Conservation (phyloP, 768 basidiomycete species). For the Lactifluus piperatus region DNA sequence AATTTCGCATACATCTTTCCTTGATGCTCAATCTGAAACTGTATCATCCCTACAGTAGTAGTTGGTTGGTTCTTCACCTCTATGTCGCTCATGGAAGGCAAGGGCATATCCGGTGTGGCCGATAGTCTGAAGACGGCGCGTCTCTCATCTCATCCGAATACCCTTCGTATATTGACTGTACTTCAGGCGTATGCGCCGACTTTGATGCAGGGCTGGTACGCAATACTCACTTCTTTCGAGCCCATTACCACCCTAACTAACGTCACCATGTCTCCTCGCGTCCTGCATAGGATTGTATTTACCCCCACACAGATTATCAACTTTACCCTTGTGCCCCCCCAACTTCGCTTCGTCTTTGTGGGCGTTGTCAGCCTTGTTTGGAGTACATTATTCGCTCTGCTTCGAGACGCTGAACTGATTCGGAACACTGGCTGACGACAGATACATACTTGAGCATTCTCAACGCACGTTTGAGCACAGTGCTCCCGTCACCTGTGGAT, state of each 20-base stretch:
- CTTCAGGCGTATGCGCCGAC: conserved; percentile 63
- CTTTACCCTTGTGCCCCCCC: conserved; percentile 67
- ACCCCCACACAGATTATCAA: conserved; percentile 73
- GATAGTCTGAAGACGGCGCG: conserved; percentile 35
- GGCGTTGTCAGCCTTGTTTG: conserved; percentile 74
- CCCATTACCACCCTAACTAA: background rate
- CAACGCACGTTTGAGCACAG: background rate
- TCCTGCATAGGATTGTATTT: conserved; percentile 50
- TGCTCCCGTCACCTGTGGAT: background rate
- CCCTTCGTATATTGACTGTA: background rate
- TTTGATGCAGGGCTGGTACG: conserved; percentile 66
- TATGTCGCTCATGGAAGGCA: conserved; percentile 77
- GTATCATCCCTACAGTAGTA: conserved; percentile 25
- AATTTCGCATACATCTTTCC: background rate
- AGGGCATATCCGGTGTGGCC: conserved; percentile 42
- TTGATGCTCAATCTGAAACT: background rate
- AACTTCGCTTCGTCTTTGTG: conserved; percentile 66
- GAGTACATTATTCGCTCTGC: conserved; percentile 43
- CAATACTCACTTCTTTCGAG: background rate
- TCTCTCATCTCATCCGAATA: background rate
- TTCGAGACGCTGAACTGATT: background rate
- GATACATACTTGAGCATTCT: conserved; percentile 14
- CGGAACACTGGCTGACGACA: background rate
- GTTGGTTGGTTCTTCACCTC: conserved; percentile 57
- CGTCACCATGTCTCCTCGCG: background rate